These are phyloP conservation scores for Suaeda aralocaspica DNA, from an alignment of 148 eudicot genomes.

Conservation along the genomic window DNA sequence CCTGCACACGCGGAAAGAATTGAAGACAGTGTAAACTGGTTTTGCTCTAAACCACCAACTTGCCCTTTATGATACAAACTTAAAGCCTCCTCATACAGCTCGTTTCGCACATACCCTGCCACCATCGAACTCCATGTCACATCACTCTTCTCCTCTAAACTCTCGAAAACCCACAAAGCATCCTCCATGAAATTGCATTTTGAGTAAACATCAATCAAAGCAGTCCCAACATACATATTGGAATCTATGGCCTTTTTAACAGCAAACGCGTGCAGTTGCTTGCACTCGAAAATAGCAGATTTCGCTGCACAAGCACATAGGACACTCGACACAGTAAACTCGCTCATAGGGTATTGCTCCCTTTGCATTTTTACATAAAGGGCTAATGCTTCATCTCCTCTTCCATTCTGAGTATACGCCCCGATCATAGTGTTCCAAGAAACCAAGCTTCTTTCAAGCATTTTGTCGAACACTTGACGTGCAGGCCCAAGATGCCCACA, in stretches of 20 bases:
- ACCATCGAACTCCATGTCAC: conserved; percentile 83
- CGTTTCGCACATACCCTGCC: conserved; percentile 60
- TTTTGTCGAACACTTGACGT: conserved; percentile 62
- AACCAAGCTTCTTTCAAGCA: conserved; percentile 52
- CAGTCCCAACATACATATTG: conserved; percentile 75
- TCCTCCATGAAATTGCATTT: conserved; percentile 55
- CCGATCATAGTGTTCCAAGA: conserved; percentile 85
- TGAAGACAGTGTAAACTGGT: conserved; percentile 53
- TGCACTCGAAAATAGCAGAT: conserved; percentile 58
- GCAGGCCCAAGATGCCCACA: conserved; percentile 46
- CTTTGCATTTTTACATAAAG: conserved; percentile 65
- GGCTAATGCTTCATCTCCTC: conserved; percentile 38
- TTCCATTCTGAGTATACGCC: conserved; percentile 46
- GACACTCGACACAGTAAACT: conserved; percentile 66
- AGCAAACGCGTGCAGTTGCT: conserved; percentile 59
- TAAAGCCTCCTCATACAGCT: conserved; percentile 72
- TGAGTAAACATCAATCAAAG: conserved; percentile 73
- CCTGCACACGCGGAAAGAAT: conserved; percentile 69
- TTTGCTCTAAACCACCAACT: conserved; percentile 33
- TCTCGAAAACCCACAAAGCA: conserved; percentile 51
- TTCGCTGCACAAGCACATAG: conserved; percentile 84
- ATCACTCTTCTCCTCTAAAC: conserved; percentile 51
- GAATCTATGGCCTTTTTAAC: conserved; percentile 47
- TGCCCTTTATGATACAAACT: conserved; percentile 43
- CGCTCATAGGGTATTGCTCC: conserved; percentile 38